phyloP scores from a whole-genome alignment of 192 early-diverging fungal species.

The Funneliformis mosseae region DNA sequence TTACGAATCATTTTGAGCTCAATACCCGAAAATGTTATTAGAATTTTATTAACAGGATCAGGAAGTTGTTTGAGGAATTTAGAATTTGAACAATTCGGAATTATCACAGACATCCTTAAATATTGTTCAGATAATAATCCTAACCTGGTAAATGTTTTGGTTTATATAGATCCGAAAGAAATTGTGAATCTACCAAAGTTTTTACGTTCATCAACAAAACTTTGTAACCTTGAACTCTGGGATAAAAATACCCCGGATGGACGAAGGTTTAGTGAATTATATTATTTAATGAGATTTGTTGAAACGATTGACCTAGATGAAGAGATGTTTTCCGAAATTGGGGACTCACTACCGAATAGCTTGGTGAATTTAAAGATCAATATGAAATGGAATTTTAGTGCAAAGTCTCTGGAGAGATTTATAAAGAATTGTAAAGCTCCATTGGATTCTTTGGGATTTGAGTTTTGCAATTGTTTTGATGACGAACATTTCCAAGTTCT shows the following conservation, averaged over 20 bases:
- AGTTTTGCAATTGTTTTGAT: neutral
- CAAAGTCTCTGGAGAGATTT: neutral
- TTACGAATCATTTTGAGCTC: neutral
- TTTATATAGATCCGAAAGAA: neutral
- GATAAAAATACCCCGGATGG: neutral
- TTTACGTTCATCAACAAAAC: neutral
- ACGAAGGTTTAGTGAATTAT: neutral
- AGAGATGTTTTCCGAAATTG: neutral
- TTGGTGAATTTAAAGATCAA: neutral
- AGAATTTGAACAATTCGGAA: neutral
- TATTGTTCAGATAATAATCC: neutral
- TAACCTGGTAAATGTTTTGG: neutral
- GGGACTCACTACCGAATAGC: neutral
- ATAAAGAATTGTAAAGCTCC: neutral
- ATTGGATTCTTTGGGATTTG: neutral
- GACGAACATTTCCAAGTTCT: neutral
- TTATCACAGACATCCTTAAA: neutral
- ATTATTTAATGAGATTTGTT: neutral
- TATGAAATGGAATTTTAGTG: conserved; percentile 4
- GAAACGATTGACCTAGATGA: neutral
- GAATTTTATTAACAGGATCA: neutral
- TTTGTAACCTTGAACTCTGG: neutral
- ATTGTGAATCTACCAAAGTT: neutral
- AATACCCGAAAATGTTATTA: neutral
- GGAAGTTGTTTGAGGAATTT: neutral